Conservation (phyloP, 768 basidiomycete species). For the Rossbeevera mucosa region DNA sequence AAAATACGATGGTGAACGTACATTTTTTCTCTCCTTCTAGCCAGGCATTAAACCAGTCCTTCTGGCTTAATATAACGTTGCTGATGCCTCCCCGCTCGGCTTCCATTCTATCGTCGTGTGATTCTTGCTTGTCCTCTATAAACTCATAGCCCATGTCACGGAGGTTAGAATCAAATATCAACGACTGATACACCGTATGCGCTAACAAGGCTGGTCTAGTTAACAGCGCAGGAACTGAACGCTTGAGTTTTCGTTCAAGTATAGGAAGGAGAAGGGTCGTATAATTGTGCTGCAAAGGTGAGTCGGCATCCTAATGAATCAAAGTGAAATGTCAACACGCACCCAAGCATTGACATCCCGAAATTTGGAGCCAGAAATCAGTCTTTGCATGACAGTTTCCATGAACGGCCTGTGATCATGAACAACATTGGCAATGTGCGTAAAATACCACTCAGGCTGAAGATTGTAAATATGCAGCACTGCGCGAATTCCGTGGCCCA, state of each 20-base stretch:
- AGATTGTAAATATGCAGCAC: not conserved
- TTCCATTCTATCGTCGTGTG: constrained; percentile 16
- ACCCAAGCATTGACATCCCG: constrained; percentile 73
- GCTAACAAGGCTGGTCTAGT: constrained; percentile 81
- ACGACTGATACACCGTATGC: constrained; percentile 91
- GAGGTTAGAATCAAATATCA: constrained; percentile 80
- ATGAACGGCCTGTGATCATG: constrained; percentile 85
- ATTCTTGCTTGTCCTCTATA: constrained; percentile 21
- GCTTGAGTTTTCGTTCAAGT: constrained; percentile 68
- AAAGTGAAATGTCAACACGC: constrained; percentile 18
- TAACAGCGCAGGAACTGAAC: constrained; percentile 69
- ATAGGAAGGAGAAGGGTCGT: constrained; percentile 72
- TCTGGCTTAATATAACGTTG: constrained; percentile 73
- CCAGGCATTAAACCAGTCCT: constrained; percentile 92
- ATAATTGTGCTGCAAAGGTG: constrained; percentile 74
- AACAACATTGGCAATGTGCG: constrained; percentile 80
- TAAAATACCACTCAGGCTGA: constrained; percentile 97
- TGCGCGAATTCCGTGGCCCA: not conserved
- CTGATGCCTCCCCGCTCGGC: constrained; percentile 72
- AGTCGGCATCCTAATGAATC: not conserved
- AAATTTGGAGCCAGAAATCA: constrained; percentile 64
- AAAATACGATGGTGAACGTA: constrained; percentile 36
- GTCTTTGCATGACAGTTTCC: constrained; percentile 63
- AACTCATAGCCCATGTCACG: constrained; percentile 69
- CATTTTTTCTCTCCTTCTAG: constrained; percentile 84